Base-by-base conservation (phyloP, 805 yeast genomes). In the Pichia occidentalis region DNA sequence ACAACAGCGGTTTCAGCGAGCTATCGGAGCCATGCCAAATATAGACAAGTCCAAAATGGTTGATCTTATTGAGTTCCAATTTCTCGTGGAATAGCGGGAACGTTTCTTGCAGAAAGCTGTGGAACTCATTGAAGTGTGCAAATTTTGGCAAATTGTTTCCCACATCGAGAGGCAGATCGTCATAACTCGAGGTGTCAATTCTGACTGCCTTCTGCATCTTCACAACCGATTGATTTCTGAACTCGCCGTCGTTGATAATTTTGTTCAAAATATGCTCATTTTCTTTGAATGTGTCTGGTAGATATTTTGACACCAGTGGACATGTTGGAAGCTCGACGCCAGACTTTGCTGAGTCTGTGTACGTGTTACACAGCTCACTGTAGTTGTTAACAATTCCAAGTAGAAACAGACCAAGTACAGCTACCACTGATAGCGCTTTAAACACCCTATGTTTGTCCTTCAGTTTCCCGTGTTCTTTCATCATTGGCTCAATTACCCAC, bases 121-220 rank as follows among this genome's bases (percentile, higher is more conserved):
- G 73, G 46, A 71, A 70, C 2, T 19, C 32, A 24, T 38, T 46
- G 26, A 58, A 59, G 26, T 50, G 47, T 13, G 51, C 44, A 24
- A 64, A 63, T 67, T 78, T 77, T 24, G 68, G 65, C 13, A 66
- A 67, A 29, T 75, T 76, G 8, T 70, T 71, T 10, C 60, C 66
- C 5, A 75, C 75, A 12, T 40, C 37, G 7, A 47, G 43, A 7
- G 73, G 72, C 37, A 57, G 61, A 17, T 67, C 69, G 53, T 85
- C 95, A 43, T 57, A 68, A 12, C 77, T 67, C 44, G 73, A 78
- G 1, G 94, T 82, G 29, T 79, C 77, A 40, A 82, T 67, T 50
- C 68, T 68, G 17, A 84, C 70, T 1, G 90, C 84, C 5, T 72
- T 76, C 7, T 73, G 57, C 39, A 77, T 62, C 46, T 65, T 71